Evolutionary conservation across 768 basidiomycete species (phyloP), one percentile per base, ranked within the genome.

Genomic region (Galerina sulciceps): DNA sequence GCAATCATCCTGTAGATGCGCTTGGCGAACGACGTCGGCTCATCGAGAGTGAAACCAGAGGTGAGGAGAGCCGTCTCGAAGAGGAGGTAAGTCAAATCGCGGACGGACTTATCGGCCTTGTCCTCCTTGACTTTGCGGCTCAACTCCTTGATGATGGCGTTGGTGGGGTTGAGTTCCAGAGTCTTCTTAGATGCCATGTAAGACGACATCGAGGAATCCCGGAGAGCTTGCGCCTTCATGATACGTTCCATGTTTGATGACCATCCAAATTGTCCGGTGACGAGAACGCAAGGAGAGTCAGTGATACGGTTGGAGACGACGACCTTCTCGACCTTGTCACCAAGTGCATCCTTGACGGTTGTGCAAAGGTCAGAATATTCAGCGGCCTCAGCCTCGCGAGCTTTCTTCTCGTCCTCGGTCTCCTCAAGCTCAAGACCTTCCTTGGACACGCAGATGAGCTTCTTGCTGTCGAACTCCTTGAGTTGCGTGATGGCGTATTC

Each of bases 171-270:
- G 64, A 98, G 86, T 80, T 98, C 96, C 61, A 98, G 86, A 9
- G 96, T 97, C 89, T 97, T 97, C 85, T 96, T 96, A 60, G 90
- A 92, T 26, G 94, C 93, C 96, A 98, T 99, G 85, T 98, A 98
- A 22, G 94, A 96, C 22, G 95, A 97, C 96, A 96, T 96, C 60
- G 91, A 94, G 15, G 93, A 93, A 74, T 96, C 94, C 62, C 94
- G 92, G 56, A 96, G 87, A 31, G 96, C 96, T 78, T 99, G 96
- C 11, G 96, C 95, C 80, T 96, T 96, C 96, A 99, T 98, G 82
- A 98, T 97, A 76, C 96, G 90, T 76, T 96, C 92, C 96, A 99
- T 99, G 85, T 98, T 98, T 55, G 96, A 95, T 23, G 94, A 97
- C 96, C 96, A 99, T 55, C 96, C 97, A 78, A 98, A 99, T 75